A percentile compares a stretch with the other conserved stretches of the same genome.
Evolutionary conservation across 352 stramenopile species (phyloP).

Genomic region (Thraustotheca clavata): DNA sequence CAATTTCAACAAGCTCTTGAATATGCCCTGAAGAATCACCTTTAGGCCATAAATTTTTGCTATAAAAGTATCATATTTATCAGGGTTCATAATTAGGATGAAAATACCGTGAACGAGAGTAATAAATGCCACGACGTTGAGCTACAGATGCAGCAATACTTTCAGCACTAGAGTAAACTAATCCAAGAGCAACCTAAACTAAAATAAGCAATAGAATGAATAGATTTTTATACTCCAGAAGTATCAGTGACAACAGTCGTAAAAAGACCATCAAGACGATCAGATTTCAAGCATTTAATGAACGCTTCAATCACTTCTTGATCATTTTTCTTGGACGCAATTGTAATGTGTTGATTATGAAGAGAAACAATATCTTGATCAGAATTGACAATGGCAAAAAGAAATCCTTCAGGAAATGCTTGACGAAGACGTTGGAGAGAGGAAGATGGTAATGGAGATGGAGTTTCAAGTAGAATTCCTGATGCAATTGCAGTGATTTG

Average conservation of each 20-base stretch:
- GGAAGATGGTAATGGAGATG: conserved; percentile 23
- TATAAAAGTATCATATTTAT: background rate
- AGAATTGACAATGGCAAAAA: conserved; percentile 10
- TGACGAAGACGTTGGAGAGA: conserved; percentile 8
- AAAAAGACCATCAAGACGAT: conserved; percentile 87
- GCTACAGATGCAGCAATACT: conserved; percentile 86
- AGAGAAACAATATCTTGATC: conserved; percentile 6
- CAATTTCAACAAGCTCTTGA: conserved; percentile 89
- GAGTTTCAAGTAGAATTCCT: conserved; percentile 37
- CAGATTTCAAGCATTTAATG: conserved; percentile 75
- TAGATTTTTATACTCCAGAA: conserved; percentile 46
- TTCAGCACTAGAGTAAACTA: conserved; percentile 93
- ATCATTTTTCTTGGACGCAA: conserved; percentile 35
- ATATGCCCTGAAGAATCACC: conserved; percentile 92
- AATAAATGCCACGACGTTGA: conserved; percentile 90
- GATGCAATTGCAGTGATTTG: conserved; percentile 29
- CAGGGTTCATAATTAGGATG: background rate
- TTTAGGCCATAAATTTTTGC: conserved; percentile 88
- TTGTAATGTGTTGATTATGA: conserved; percentile 35
- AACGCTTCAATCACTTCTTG: conserved; percentile 41
- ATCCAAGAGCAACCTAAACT: conserved; percentile 47
- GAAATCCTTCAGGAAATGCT: conserved; percentile 1
- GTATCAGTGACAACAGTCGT: conserved; percentile 92
- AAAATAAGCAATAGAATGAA: background rate
- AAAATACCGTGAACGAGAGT: conserved; percentile 79